phyloP scores from a whole-genome alignment of 106 monocot species.

The Dioscorea zingiberensis region DNA sequence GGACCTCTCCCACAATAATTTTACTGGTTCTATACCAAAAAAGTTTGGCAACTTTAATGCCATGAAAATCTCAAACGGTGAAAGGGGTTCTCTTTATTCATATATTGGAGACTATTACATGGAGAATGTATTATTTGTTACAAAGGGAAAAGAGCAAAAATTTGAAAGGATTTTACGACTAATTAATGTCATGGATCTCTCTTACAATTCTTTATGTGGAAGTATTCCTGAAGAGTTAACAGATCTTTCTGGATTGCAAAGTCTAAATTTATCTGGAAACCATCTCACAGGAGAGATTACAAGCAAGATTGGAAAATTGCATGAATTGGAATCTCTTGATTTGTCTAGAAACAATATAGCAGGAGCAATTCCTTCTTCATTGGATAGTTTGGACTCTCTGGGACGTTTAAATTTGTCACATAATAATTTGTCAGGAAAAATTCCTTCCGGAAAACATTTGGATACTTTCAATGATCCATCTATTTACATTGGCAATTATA shows the following conservation, averaged over 20 bases:
- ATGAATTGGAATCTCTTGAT: background rate
- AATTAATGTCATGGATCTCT: background rate
- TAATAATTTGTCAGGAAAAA: no score
- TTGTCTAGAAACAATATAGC: background rate
- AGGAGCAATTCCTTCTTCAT: conserved; percentile 1
- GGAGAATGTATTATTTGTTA: background rate
- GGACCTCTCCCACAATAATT: conserved; percentile 15
- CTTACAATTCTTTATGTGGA: conserved; percentile 2
- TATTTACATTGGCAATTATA: no score
- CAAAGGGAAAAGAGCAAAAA: background rate
- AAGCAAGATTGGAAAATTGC: background rate
- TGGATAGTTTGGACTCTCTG: no score
- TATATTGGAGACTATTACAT: no score
- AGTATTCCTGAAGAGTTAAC: background rate
- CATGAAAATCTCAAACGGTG: background rate
- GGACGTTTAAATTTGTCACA: no score
- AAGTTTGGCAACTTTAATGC: background rate
- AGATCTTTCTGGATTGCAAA: background rate
- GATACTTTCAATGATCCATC: no score
- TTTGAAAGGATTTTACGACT: background rate
- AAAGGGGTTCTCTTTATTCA: no score
- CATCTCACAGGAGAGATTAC: background rate
- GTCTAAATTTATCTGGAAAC: background rate
- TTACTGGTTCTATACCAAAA: conserved; percentile 8
- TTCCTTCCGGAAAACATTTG: no score